Base-by-base conservation (phyloP, 495 filamentous ascomycete species). In the Penicillium taxi region DNA sequence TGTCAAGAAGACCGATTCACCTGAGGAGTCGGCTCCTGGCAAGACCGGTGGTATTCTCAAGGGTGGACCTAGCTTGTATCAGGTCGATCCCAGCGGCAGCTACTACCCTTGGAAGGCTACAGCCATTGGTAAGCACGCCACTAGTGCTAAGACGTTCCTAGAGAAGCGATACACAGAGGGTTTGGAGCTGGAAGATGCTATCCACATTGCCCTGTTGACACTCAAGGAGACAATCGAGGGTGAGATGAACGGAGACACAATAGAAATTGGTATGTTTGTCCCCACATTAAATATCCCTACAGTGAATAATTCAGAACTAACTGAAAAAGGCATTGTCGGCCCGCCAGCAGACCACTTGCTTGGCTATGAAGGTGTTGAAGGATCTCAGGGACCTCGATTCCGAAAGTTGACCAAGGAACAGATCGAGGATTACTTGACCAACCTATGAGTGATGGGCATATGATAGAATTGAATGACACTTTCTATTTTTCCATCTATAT, bases 51-150 rank as follows among this genome's bases (percentile, higher is more conserved):
- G 91, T 12, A 91, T 94, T 49, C 67, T 91, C 42, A 94, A 94
- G 72, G 91, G 93, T 22, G 91, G 91, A 8, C 91, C 91, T 23
- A 94, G 89, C 70, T 67, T 98, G 58, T 98, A 98, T 67, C 91
- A 98, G 69, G 91, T 98, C 37, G 91, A 98, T 67, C 91, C 91
- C 7, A 89, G 82, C 42, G 91, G 91, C 30, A 89, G 82, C 57
- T 96, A 98, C 55, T 98, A 96, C 64, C 91, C 91, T 15, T 98
- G 91, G 91, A 96, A 98, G 72, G 91, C 91, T 34, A 98, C 93
- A 44, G 91, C 91, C 27, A 98, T 98, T 55, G 91, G 93, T 42
- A 96, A 96, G 77, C 94, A 87, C 55, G 91, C 91, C 20, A 96
- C 91, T 12, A 91, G 84, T 48, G 91, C 91, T 32, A 98, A 98